phyloP scores from a whole-genome alignment of 2,329 filamentous ascomycete species.

The Colletotrichum lini region DNA sequence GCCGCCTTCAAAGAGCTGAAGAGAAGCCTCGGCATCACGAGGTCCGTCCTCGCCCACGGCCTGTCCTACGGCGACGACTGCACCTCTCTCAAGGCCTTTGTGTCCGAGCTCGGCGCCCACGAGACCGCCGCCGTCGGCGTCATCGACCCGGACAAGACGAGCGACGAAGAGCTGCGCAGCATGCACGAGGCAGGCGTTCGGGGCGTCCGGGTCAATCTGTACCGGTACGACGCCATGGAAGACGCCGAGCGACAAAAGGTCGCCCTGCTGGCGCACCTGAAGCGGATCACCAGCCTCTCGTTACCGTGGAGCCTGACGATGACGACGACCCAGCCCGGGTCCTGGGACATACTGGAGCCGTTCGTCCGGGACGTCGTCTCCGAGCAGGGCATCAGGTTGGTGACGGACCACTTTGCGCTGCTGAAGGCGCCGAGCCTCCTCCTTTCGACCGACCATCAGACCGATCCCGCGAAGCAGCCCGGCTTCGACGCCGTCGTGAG shows the following conservation, averaged over 20 bases:
- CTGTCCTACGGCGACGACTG: conserved; percentile 55
- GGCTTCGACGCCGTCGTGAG: conserved; percentile 50
- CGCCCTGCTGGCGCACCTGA: conserved; percentile 49
- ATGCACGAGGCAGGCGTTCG: conserved; percentile 50
- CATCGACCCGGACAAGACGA: conserved; percentile 48
- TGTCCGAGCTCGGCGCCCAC: conserved; percentile 46
- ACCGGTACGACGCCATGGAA: conserved; percentile 54
- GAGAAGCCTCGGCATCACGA: conserved; percentile 46
- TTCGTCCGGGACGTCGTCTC: conserved; percentile 46
- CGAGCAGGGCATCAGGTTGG: conserved; percentile 44
- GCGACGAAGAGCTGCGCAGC: conserved; percentile 44
- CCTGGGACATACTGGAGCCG: conserved; percentile 47
- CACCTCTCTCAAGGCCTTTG: conserved; percentile 51
- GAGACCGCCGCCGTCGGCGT: conserved; percentile 50
- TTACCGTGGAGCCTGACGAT: conserved; percentile 51
- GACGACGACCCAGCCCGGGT: conserved; percentile 50
- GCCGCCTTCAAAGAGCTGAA: conserved; percentile 42
- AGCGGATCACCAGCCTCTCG: conserved; percentile 43
- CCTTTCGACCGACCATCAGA: conserved; percentile 35
- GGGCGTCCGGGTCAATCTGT: conserved; percentile 54
- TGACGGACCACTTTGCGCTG: conserved; percentile 56
- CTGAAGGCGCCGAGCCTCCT: conserved; percentile 54
- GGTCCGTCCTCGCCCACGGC: conserved; percentile 54
- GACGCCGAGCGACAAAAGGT: conserved; percentile 53
- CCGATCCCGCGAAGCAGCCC: conserved; percentile 48